Evolutionary conservation across 2,329 filamentous ascomycete species (phyloP).

Genomic region (Aspergillus aculeatus): DNA sequence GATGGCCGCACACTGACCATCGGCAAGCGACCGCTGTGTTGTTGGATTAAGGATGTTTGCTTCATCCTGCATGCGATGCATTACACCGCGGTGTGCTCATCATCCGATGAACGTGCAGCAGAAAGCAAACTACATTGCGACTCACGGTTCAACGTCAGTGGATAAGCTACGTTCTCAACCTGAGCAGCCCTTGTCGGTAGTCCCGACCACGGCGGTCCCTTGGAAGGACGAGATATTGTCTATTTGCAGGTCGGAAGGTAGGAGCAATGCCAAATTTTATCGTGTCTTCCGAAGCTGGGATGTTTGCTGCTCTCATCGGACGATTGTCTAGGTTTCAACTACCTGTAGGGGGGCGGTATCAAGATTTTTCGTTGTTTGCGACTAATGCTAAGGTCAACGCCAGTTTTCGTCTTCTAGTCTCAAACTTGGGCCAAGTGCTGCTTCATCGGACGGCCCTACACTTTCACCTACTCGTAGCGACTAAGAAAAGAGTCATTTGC

Average conservation of each 20-base stretch:
- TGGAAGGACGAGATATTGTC: not conserved
- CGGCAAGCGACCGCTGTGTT: not conserved
- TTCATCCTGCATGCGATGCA: not conserved
- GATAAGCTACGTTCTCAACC: not conserved
- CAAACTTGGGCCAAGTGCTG: too few relatives aligned
- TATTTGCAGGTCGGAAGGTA: too few relatives aligned
- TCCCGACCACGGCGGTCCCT: too few relatives aligned
- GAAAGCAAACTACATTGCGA: not conserved
- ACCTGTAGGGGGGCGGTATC: not conserved
- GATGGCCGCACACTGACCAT: not conserved
- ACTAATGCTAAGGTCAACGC: too few relatives aligned
- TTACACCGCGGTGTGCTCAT: not conserved
- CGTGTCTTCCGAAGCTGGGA: not conserved
- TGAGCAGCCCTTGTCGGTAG: too few relatives aligned
- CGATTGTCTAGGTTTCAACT: not conserved
- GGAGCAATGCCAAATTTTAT: not conserved
- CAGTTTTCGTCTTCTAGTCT: too few relatives aligned
- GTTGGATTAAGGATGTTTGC: not conserved
- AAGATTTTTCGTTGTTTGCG: too few relatives aligned
- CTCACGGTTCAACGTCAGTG: not conserved
- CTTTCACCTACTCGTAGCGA: too few relatives aligned
- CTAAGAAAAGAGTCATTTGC: too few relatives aligned
- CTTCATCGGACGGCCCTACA: too few relatives aligned
- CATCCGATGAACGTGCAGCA: not conserved
- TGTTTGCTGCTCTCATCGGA: not conserved